Conservation (phyloP, 1,284 basidiomycete species). For the Mycena citricolor region DNA sequence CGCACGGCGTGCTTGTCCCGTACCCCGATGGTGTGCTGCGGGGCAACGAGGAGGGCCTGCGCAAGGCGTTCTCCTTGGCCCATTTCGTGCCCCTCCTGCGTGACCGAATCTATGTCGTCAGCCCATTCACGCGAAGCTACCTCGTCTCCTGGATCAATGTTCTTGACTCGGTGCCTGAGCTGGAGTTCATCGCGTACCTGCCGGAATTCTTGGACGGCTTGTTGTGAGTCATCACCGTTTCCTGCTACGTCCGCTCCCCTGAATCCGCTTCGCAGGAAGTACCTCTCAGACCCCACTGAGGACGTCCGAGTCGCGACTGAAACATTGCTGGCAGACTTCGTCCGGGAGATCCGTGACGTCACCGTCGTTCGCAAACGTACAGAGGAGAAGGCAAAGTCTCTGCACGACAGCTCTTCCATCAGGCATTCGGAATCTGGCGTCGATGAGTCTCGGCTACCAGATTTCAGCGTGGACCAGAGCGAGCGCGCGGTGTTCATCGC, state of each 20-base stretch:
- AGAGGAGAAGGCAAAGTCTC: conserved; percentile 52
- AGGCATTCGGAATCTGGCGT: conserved; percentile 39
- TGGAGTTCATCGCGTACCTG: conserved; percentile 92
- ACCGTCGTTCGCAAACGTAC: conserved; percentile 67
- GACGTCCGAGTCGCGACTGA: conserved; percentile 94
- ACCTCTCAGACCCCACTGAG: conserved; percentile 92
- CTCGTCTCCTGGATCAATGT: conserved; percentile 97
- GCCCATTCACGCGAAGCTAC: conserved; percentile 95
- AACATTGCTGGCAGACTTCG: conserved; percentile 88
- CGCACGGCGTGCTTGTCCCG: conserved; percentile 61
- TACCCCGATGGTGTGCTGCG: conserved; percentile 56
- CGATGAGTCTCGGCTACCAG: conserved; percentile 49
- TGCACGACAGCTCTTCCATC: conserved; percentile 38
- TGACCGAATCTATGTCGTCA: conserved; percentile 93
- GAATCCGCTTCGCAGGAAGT: conserved; percentile 60
- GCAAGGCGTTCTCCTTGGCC: conserved; percentile 88
- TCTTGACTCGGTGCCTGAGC: conserved; percentile 93
- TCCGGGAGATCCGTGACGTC: conserved; percentile 89
- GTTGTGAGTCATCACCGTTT: conserved; percentile 57
- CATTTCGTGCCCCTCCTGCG: conserved; percentile 93
- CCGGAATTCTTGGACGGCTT: conserved; percentile 95
- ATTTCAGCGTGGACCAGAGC: conserved; percentile 47
- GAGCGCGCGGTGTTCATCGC: conserved; percentile 53
- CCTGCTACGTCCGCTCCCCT: conserved; percentile 2
- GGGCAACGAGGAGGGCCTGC: conserved; percentile 46